Evolutionary conservation across 805 yeast genomes (phyloP), one percentile per base, ranked within the genome.

Genomic region (Starmerella bombi): DNA sequence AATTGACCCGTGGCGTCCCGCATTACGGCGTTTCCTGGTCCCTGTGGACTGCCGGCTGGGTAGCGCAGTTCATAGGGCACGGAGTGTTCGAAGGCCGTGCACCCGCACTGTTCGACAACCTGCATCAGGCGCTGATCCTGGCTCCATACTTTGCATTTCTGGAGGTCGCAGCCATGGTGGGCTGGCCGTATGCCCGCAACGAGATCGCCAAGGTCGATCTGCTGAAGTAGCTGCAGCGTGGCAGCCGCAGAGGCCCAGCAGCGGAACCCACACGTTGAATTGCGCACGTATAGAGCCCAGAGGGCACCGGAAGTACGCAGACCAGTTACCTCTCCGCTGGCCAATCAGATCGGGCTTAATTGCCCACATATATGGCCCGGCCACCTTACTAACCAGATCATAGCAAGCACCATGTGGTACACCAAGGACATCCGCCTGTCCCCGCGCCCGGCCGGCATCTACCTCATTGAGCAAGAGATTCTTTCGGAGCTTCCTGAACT

Each of bases 111-210:
- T 58, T 83, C 31, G 94, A 86, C 53, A 86, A 78, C 55, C 63
- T 84, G 34, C 62, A 77, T 4, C 96, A 85, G 55, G 91, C 96
- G 4, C 58, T 88, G 16, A 84, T 88, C 0, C 64, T 86, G 46
- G 97, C 97, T 1, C 97, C 97, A 1, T 84, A 73, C 54, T 86
- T 88, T 57, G 93, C 85, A 3, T 63, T 77, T 12, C 82, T 77
- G 57, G 97, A 91, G 58, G 54, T 78, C 3, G 67, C 81, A 12
- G 82, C 83, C 52, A 58, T 62, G 41, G 50, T 75, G n/a, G 95
- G 95, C 0, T 70, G 62, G 53, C 66, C 5, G 15, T 40, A 40
- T 34, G 50, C 50, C 6, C 15, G 22, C 25, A 32, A 32, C 20
- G 49, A 43, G 29, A 28, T 45, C 18, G 34, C 31, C 15, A 32